Percentiles rank a stretch among this genome's conserved stretches.
Evolutionary conservation across 805 yeast species (phyloP).

Genomic region (Trichomonascus vanleenenianus): DNA sequence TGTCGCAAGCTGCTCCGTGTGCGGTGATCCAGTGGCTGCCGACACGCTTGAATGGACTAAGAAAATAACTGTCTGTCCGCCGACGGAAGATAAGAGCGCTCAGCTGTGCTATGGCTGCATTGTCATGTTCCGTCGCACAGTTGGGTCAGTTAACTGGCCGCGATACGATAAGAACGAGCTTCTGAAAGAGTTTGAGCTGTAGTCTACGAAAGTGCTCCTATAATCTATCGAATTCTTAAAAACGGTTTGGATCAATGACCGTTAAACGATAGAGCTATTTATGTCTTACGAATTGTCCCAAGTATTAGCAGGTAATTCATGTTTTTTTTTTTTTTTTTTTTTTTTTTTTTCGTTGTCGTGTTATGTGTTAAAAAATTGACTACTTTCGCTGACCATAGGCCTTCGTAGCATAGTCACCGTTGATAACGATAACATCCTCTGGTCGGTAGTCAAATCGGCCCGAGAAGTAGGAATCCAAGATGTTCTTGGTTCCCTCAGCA

Average conservation of each 20-base stretch:
- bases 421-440: slow-evolving; percentile 63
- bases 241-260: too few relatives aligned
- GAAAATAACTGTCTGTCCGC: slow-evolving; percentile 51
- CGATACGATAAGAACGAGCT: slow-evolving; percentile 31
- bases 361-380: neutral
- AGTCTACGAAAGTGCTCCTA: too few relatives aligned
- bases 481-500: slow-evolving; percentile 59
- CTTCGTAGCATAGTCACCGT: slow-evolving; percentile 66
- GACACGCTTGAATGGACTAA: slow-evolving; percentile 61
- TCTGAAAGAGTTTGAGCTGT: slow-evolving; percentile 42
- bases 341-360: too few relatives aligned
- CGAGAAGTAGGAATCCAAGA: slow-evolving; percentile 54
- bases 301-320: too few relatives aligned
- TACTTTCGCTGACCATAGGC: slow-evolving; percentile 47
- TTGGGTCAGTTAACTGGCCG: slow-evolving; percentile 31
- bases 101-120: slow-evolving; percentile 73
- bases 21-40: slow-evolving; percentile 46
- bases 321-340: too few relatives aligned
- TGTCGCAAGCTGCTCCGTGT: slow-evolving; percentile 42
- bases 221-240: too few relatives aligned
- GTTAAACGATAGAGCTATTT: too few relatives aligned
- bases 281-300: neutral
- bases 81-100: slow-evolving; percentile 24
- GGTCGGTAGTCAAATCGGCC: slow-evolving; percentile 62
- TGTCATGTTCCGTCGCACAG: slow-evolving; percentile 36